Evolutionary conservation across 2,329 filamentous ascomycete genomes (phyloP).

Genomic region (Berkeleyomyces basicola): DNA sequence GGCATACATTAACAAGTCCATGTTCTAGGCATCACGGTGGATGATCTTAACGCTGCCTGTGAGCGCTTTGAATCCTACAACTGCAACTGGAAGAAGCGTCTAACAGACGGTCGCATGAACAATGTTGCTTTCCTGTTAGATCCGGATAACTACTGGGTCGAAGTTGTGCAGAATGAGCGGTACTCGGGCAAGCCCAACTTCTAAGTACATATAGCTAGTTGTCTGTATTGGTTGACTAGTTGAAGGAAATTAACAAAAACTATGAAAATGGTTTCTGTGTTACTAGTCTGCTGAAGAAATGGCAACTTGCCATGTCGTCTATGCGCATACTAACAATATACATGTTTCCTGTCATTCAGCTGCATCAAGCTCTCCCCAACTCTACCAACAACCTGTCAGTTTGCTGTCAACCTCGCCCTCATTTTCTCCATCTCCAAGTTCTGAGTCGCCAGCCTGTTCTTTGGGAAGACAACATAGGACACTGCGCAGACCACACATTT

Average conservation of each 20-base stretch:
- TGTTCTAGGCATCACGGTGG: slow-evolving; percentile 54
- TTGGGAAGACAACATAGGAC: slow-evolving; percentile 7
- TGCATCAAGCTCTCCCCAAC: background rate
- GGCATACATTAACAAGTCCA: slow-evolving; percentile 11
- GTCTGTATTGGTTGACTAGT: too few species aligned
- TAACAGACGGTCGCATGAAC: slow-evolving; percentile 86
- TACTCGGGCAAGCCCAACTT: slow-evolving; percentile 39
- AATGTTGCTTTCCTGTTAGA: slow-evolving; percentile 84
- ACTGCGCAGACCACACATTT: slow-evolving; percentile 10
- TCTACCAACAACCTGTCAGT: background rate
- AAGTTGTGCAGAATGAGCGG: slow-evolving; percentile 62
- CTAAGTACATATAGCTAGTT: slow-evolving; percentile 21
- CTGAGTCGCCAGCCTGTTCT: background rate
- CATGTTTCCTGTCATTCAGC: background rate
- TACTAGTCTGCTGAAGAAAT: background rate
- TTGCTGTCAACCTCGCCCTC: background rate
- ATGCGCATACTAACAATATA: background rate
- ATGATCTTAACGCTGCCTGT: slow-evolving; percentile 79
- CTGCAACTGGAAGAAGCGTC: slow-evolving; percentile 85
- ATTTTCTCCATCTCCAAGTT: background rate
- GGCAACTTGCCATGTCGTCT: background rate
- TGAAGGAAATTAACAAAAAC: slow-evolving; percentile 20
- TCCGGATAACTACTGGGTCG: slow-evolving; percentile 74
- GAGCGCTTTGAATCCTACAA: slow-evolving; percentile 65
- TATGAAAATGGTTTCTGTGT: background rate